Evolutionary conservation across 768 basidiomycete genomes (phyloP), one percentile per base, ranked within the genome.

Genomic region (Pleurotus pulmonarius): DNA sequence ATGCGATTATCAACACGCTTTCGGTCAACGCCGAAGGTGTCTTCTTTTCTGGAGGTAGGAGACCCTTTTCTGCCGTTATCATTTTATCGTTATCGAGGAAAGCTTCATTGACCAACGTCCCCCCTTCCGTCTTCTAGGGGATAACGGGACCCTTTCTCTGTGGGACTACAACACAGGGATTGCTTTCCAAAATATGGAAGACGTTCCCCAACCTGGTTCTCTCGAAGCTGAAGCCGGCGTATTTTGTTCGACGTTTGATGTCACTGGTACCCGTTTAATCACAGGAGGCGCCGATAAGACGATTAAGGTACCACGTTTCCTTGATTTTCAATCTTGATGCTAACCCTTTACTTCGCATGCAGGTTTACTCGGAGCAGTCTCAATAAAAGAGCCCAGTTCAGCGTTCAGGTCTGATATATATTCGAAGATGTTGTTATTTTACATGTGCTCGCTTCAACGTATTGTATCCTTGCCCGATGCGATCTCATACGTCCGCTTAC

Each of bases 231-330:
- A 99, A 72, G 87, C 96, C 0, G 96, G 96, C 56, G 83, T 97
- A 9, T 98, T 97, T 77, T 96, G 92, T 67, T 97, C 94, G 13
- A 95, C 93, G 13, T 99, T 98, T 72, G 97, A 98, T 70, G 79
- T 87, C 69, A 98, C 96, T 1, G 97, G 97, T 2, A 94, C 95
- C 34, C 80, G 96, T 57, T 69, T 99, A 57, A 94, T 95, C 62
- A 97, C 95, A 13, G 97, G 97, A 38, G 90, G 95, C 3, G 97
- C 97, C 9, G 97, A 98, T 76, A 99, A 98, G 80, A 98, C 96
- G 8, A 96, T 98, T 76, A 98, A 99, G 83, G 91, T 90, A 26
- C 47, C 81, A 67, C 49, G 49, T 40, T 18, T 43, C 18, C 25
- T 49, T 12, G 8, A 22, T 37, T 46, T n/a, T 20, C 26, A 38